Base-by-base conservation (phyloP, 805 yeast genomes). In the Sugiyamaella americana region DNA sequence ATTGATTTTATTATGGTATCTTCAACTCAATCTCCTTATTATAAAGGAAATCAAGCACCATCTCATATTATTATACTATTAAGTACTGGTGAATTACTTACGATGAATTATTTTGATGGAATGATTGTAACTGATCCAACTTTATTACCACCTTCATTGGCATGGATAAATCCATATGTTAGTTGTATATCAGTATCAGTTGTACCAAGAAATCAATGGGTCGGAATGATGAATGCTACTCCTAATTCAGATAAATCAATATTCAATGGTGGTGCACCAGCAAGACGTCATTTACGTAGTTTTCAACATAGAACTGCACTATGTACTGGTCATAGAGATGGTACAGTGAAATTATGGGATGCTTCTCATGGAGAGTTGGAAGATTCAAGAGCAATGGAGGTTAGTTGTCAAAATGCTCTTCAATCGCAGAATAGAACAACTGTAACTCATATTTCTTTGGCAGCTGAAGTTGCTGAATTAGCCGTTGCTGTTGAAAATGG, bases 281-380 rank as follows among this genome's bases (percentile, higher is more conserved):
- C 72, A 0, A 67, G 72, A 26, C 71, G 74, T 19, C 69, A 68
- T 24, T 63, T 73, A 35, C 73, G 80, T 42, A 67, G 73, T 1
- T 66, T 66, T 48, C 80, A 75, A 30, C 64, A 69, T 19, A 71
- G 84, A 36, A 76, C 82, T 2, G 76, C 79, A 11, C 65, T 87
- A 24, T 74, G 85, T 1, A 81, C 96, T 0, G 98, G 97, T 1
- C 96, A 87, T 62, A 73, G 74, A 17, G 80, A 83, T 58, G 98
- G 98, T 0, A 72, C 77, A 23, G 79, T 93, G 0, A 74, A 94
- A 48, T 62, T 93, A 5, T 81, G 87, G 77, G 96, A 91, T 64
- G 82, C 87, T 0, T 79, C 94, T 0, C 78, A 80, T 47, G 84
- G 84, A 18, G 96, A 86, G 51, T 57, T 80, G 4, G 79, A 74